Evolutionary conservation across 192 early-diverging fungal species (phyloP).

Genomic region (Coemansia sp.): DNA sequence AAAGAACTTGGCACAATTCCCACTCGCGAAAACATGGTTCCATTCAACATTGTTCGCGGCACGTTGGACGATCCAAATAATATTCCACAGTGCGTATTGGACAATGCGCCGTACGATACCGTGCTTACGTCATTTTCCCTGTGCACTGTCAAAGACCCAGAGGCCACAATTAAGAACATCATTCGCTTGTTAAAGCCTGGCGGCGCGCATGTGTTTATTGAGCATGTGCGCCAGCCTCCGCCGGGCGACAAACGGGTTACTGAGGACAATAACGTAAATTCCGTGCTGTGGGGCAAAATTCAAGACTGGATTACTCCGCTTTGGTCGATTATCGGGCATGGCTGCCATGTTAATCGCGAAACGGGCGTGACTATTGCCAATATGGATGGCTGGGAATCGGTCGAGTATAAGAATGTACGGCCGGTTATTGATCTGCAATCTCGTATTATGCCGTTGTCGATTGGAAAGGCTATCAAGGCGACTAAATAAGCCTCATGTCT

Average conservation of each 20-base stretch:
- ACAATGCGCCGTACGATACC: constrained; percentile 44
- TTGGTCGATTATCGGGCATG: constrained; percentile 34
- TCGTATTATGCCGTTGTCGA: constrained; percentile 41
- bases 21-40: constrained; percentile 8
- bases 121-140: constrained; percentile 45
- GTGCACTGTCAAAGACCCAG: constrained; percentile 32
- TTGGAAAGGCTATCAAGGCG: constrained; percentile 48
- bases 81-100: constrained; percentile 37
- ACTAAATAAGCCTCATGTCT: not conserved
- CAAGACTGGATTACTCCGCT: constrained; percentile 38
- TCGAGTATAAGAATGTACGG: constrained; percentile 42
- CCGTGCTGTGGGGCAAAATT: constrained; percentile 31
- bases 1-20: not conserved
- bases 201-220: constrained; percentile 37
- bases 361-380: constrained; percentile 33
- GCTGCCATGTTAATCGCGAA: constrained; percentile 35
- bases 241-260: constrained; percentile 21
- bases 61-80: constrained; percentile 22
- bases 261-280: constrained; percentile 39
- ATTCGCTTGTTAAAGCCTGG: constrained; percentile 31
- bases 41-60: constrained; percentile 44
- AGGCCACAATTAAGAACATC: constrained; percentile 24
- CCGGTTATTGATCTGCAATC: constrained; percentile 37
- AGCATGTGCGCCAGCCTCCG: constrained; percentile 46
- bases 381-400: constrained; percentile 25